Conservation (phyloP, 2,329 filamentous ascomycete species). For the Davidsoniella australis region DNA sequence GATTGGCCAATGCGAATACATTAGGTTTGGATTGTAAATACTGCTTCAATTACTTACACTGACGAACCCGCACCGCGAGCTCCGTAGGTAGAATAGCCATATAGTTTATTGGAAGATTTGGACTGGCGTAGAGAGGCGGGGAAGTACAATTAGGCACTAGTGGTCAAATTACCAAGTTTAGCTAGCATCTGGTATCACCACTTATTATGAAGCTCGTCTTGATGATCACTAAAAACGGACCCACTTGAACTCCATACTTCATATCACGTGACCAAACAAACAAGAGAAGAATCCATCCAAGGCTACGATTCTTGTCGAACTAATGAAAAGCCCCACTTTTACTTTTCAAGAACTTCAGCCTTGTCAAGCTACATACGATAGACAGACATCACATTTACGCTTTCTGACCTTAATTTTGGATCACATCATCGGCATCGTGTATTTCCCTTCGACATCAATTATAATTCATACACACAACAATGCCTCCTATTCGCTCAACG, state of each 20-base stretch:
- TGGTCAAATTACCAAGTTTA: too few species aligned
- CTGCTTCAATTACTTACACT: conserved; percentile 39
- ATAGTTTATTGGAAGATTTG: conserved; percentile 1
- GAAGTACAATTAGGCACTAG: too few species aligned
- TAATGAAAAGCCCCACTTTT: conserved; percentile 1
- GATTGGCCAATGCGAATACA: neutral
- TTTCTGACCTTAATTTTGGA: neutral
- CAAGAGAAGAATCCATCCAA: neutral
- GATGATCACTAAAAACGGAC: too few species aligned
- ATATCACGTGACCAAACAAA: too few species aligned
- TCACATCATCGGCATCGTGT: neutral
- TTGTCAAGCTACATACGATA: conserved; percentile 1
- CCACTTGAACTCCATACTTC: too few species aligned
- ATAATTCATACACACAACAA: conserved; percentile 20
- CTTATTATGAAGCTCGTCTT: too few species aligned
- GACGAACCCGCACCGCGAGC: conserved; percentile 64
- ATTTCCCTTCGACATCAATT: neutral
- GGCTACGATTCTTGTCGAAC: neutral
- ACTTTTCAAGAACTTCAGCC: conserved; percentile 8
- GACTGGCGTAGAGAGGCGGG: too few species aligned
- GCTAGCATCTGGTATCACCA: too few species aligned
- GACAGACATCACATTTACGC: neutral
- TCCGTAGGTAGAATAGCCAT: conserved; percentile 90
- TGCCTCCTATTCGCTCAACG: conserved; percentile 63
- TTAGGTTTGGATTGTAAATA: neutral